Percentiles rank a stretch among this genome's conserved stretches.
These are phyloP conservation scores for Corniculantispora saksenae DNA, from an alignment of 2,329 filamentous ascomycete genomes.

Conservation along the genomic window DNA sequence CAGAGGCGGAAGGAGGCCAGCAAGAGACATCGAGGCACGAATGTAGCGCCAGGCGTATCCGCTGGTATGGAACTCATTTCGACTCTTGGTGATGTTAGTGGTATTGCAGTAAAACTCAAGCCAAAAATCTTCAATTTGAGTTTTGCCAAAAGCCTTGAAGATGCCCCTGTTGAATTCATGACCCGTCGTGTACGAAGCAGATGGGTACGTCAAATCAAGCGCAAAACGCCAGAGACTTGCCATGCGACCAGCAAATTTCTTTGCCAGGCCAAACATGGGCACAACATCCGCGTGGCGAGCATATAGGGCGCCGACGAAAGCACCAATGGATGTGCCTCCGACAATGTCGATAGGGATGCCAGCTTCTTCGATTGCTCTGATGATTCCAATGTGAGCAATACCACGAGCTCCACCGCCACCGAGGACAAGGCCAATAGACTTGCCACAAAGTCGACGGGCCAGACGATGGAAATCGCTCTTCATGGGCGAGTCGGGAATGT, in stretches of 20 bases:
- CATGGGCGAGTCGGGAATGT: constrained; percentile 87
- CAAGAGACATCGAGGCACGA: constrained; percentile 93
- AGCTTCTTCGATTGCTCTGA: constrained; percentile 91
- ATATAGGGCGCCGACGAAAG: constrained; percentile 93
- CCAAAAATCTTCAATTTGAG: constrained; percentile 99
- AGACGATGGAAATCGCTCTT: constrained; percentile 97
- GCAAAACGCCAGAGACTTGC: constrained; percentile 99
- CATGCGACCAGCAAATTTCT: constrained; percentile 99
- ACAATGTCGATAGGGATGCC: constrained; percentile 95
- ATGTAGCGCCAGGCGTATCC: constrained; percentile 98
- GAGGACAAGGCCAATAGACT: constrained; percentile 90
- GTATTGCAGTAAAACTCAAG: constrained; percentile 99
- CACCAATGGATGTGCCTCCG: constrained; percentile 92
- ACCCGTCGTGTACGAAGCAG: constrained; percentile 94
- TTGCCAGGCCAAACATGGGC: constrained; percentile 92
- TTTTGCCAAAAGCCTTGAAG: constrained; percentile 96
- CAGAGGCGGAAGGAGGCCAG: constrained; percentile 86
- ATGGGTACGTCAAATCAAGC: constrained; percentile 92
- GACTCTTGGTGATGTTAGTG: constrained; percentile 94
- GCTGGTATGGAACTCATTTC: constrained; percentile 89
- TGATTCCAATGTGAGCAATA: constrained; percentile 90
- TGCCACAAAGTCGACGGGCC: constrained; percentile 85
- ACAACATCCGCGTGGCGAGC: constrained; percentile 95
- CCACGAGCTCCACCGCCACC: constrained; percentile 92
- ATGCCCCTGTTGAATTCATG: constrained; percentile 99